phyloP scores from a whole-genome alignment of 2,329 filamentous ascomycete species.

The Alternaria conjuncta region DNA sequence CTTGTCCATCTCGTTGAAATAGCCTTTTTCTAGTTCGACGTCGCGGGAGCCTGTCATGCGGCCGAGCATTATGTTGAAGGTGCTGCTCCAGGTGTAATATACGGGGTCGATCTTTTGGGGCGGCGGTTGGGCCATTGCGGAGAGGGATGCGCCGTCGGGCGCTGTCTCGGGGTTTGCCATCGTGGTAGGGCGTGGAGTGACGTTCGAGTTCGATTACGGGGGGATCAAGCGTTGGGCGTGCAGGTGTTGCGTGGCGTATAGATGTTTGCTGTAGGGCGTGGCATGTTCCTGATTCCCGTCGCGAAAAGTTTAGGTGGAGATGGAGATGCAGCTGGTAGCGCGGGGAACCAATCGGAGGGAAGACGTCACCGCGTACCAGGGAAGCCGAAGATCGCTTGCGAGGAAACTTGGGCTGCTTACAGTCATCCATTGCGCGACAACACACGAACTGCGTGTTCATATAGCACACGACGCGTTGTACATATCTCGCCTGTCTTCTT shows the following conservation, averaged over 20 bases:
- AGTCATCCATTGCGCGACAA: constrained; percentile 23
- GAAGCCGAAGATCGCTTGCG: constrained; percentile 18
- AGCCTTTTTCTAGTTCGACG: constrained; percentile 58
- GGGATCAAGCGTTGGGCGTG: neutral
- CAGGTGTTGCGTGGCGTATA: constrained; percentile 10
- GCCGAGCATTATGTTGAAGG: constrained; percentile 82
- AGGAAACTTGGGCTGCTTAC: constrained; percentile 18
- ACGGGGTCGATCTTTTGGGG: constrained; percentile 40
- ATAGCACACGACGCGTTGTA: neutral
- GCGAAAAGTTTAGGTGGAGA: constrained; percentile 27
- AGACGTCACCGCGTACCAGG: constrained; percentile 15
- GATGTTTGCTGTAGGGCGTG: constrained; percentile 16
- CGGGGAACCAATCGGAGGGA: constrained; percentile 33
- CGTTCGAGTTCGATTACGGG: neutral
- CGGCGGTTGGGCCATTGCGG: constrained; percentile 25
- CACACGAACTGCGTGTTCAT: neutral
- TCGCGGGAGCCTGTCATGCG: constrained; percentile 49
- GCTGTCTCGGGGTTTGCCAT: constrained; percentile 39
- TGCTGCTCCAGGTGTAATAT: constrained; percentile 74
- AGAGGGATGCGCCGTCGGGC: constrained; percentile 36
- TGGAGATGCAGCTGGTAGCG: constrained; percentile 12
- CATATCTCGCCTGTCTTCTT: too few species aligned
- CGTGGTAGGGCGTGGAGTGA: neutral
- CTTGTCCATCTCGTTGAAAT: constrained; percentile 77
- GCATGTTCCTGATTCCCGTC: constrained; percentile 19